Conservation (phyloP, 345 rosid genomes). For the Camelina laxa region DNA sequence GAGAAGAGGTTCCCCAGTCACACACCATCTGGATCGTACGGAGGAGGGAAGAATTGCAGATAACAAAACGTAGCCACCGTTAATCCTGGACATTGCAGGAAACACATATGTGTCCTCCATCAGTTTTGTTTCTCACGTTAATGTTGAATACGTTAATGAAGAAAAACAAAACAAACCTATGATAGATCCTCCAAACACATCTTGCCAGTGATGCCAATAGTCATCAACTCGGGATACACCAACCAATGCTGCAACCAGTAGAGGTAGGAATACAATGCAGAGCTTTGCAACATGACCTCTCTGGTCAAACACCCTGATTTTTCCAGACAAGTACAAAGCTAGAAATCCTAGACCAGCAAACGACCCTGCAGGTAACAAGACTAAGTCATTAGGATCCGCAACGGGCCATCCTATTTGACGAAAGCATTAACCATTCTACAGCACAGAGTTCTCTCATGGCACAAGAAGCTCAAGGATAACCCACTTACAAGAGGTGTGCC, state of each 20-base stretch:
- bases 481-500: slow-evolving; percentile 88
- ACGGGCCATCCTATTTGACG: not conserved
- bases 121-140: slow-evolving; percentile 1
- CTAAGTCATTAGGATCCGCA: slow-evolving; percentile 1
- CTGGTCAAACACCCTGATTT: slow-evolving; percentile 77
- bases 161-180: slow-evolving; percentile 52
- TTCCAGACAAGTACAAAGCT: slow-evolving; percentile 77
- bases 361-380: slow-evolving; percentile 67
- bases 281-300: slow-evolving; percentile 92
- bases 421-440: not conserved
- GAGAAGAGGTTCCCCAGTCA: slow-evolving; percentile 16
- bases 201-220: slow-evolving; percentile 99
- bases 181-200: slow-evolving; percentile 89
- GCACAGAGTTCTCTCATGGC: not conserved
- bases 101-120: slow-evolving; percentile 16
- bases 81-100: slow-evolving; percentile 51
- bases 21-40: slow-evolving; percentile 68
- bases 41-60: slow-evolving; percentile 81
- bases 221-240: slow-evolving; percentile 93
- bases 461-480: slow-evolving; percentile 10
- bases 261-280: slow-evolving; percentile 70
- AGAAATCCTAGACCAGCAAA: slow-evolving; percentile 88
- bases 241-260: slow-evolving; percentile 78
- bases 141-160: not conserved
- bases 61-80: slow-evolving; percentile 69